Percentiles rank a stretch among this genome's conserved stretches.
phyloP scores from a whole-genome alignment of 192 early-diverging fungal species.

The Podila epigama region DNA sequence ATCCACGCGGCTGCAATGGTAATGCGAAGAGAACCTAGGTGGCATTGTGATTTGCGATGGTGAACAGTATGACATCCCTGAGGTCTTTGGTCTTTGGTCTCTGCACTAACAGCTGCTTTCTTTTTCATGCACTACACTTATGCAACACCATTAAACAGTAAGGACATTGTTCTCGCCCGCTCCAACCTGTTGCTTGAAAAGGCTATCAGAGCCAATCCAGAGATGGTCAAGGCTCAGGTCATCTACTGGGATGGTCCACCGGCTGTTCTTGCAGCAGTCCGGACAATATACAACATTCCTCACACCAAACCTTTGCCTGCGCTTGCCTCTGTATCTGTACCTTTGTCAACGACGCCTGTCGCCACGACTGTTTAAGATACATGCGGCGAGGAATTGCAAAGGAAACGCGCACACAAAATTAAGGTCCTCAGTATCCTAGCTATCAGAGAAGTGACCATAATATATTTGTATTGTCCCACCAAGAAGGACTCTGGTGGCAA shows the following conservation, averaged over 20 bases:
- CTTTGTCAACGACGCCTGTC: neutral
- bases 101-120: too few species aligned
- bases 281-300: slow-evolving; percentile 8
- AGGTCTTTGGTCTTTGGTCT: too few species aligned
- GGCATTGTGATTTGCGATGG: too few species aligned
- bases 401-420: too few species aligned
- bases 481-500: neutral
- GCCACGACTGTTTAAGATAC: too few species aligned
- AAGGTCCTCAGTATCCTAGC: too few species aligned
- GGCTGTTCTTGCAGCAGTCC: slow-evolving; percentile 2
- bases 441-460: too few species aligned
- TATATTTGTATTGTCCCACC: neutral
- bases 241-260: slow-evolving; percentile 25
- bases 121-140: too few species aligned
- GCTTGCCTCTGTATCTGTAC: neutral
- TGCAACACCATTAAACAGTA: too few species aligned
- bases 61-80: too few species aligned
- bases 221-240: slow-evolving; percentile 26
- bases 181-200: slow-evolving; percentile 16
- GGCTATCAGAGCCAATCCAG: slow-evolving; percentile 13
- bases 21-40: neutral
- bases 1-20: slow-evolving; percentile 42
- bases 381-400: too few species aligned
- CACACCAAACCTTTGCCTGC: neutral
- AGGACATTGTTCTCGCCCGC: slow-evolving; percentile 25